Evolutionary conservation across 805 yeast genomes (phyloP).

Genomic region (Metschnikowia henanensis): DNA sequence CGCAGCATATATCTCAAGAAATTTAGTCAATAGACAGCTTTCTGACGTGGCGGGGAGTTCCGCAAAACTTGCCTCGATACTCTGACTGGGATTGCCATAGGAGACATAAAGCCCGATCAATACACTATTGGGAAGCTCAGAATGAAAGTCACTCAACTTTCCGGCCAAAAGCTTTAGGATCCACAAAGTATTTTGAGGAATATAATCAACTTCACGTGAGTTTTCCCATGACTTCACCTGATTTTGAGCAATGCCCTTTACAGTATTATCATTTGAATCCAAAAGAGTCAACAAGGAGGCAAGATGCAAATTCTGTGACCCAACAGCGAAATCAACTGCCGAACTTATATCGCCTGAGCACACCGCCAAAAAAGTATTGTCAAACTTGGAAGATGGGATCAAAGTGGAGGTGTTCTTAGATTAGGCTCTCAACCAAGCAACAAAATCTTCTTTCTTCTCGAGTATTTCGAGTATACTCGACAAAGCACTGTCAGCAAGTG

Average conservation of each 20-base stretch:
- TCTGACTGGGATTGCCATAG: conserved; percentile 49
- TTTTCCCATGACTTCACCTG: conserved; percentile 71
- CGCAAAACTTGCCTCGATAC: conserved; percentile 8
- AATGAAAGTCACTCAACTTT: conserved; percentile 36
- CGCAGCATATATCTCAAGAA: conserved; percentile 22
- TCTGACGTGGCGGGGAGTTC: not conserved
- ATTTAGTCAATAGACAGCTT: conserved; percentile 1
- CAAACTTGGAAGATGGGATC: conserved; percentile 40
- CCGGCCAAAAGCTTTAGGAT: conserved; percentile 68
- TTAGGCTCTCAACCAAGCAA: conserved; percentile 57
- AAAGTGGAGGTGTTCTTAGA: conserved; percentile 16
- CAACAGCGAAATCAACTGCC: conserved; percentile 63
- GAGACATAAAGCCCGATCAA: conserved; percentile 58
- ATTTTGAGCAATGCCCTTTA: conserved; percentile 50
- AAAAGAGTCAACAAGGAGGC: conserved; percentile 67
- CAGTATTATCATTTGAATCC: conserved; percentile 67
- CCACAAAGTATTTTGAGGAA: conserved; percentile 56
- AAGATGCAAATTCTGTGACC: conserved; percentile 65
- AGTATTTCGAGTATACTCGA: conserved; percentile 18
- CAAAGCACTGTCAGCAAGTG: conserved; percentile 14
- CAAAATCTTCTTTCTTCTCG: conserved; percentile 46
- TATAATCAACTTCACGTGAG: conserved; percentile 36
- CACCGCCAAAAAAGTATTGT: conserved; percentile 49
- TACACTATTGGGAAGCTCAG: conserved; percentile 64
- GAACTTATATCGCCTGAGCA: conserved; percentile 55